Evolutionary conservation across 306 rosid genomes (phyloP), one percentile per base, ranked within the genome.

Genomic region (Vigna angularis): DNA sequence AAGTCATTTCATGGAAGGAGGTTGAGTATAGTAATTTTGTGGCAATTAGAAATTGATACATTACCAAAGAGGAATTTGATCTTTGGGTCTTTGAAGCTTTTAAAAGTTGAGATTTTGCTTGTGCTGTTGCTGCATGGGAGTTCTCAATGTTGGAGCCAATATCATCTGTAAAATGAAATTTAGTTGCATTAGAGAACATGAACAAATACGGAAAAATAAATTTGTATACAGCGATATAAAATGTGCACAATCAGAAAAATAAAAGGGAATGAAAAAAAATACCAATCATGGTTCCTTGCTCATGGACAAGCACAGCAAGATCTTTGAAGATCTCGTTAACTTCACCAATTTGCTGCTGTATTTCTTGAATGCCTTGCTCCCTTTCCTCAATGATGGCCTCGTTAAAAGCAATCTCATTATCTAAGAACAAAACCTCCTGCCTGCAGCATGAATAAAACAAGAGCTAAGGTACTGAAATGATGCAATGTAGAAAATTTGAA

Each of bases 381-480:
- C 98, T 86, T 90, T 94, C 98, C 87, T 94, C 97, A 16, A 94
- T 94, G 64, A 94, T 85, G 77, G 98, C 97, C 83, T 94, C 98
- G 38, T 94, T 94, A 85, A 94, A 94, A 80, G 91, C 91, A 79
- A 94, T 89, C 82, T 94, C 98, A 82, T 89, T 92, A 86, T 94
- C 98, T 83, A 94, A 81, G 67, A 94, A 87, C 79, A 92, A 70
- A 24, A 94, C 95, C 77, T 94, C 98, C 71, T 92, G 98, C 82
- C 98, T 94, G 90, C 84, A 84, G 72, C 71, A 79, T 30, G 72
- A 83, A 84, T 3, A 84, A 81, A 24, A 44, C 55, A 72, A 6
- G 71, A 66, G 72, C 57, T 32, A 47, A 82, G 61, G 48, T 61
- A 77, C 55, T 58, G 77, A 64, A 45, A 57, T 40, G 26, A 50